Conservation (phyloP, 208 protist species). For the Endotrypanum monterogeii region DNA sequence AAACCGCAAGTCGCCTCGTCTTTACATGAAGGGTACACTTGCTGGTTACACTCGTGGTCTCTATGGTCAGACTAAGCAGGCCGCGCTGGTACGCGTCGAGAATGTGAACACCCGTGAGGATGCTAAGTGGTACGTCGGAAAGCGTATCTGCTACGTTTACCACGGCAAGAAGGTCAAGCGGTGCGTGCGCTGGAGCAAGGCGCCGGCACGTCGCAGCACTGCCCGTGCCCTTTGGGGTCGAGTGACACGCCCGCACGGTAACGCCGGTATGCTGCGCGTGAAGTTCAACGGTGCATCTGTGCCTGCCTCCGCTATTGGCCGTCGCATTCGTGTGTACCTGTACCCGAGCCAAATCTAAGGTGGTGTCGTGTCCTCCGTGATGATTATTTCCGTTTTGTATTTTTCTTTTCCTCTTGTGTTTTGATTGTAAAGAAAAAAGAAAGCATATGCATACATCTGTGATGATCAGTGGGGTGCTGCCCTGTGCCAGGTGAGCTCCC, state of each 20-base stretch:
- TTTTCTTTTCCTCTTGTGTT: slow-evolving; percentile 7
- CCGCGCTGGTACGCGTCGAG: slow-evolving; percentile 96
- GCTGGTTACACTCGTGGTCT: slow-evolving; percentile 91
- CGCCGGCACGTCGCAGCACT: slow-evolving; percentile 87
- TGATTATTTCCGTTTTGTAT: slow-evolving; percentile 16
- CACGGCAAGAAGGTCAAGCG: slow-evolving; percentile 95
- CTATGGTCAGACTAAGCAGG: slow-evolving; percentile 94
- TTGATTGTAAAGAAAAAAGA: not conserved
- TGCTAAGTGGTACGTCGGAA: slow-evolving; percentile 98
- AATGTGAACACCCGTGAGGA: slow-evolving; percentile 96
- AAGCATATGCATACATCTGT: not conserved
- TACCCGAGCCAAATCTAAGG: slow-evolving; percentile 98
- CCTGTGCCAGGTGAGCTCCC: not conserved
- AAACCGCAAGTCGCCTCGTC: slow-evolving; percentile 84
- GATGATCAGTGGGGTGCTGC: not conserved
- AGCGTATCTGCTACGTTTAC: slow-evolving; percentile 98
- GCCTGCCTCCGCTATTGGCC: slow-evolving; percentile 96
- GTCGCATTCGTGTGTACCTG: slow-evolving; percentile 97
- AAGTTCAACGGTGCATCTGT: slow-evolving; percentile 97
- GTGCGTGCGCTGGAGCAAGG: slow-evolving; percentile 90
- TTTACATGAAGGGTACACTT: slow-evolving; percentile 93
- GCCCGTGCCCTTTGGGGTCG: slow-evolving; percentile 98
- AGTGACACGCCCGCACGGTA: slow-evolving; percentile 97
- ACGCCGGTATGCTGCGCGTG: slow-evolving; percentile 96
- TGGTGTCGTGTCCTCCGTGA: not conserved